Percentiles rank a stretch among this genome's conserved stretches.
These are phyloP conservation scores for Diplotaxis tenuifolia DNA, from an alignment of 345 rosid genomes.

Conservation along the genomic window DNA sequence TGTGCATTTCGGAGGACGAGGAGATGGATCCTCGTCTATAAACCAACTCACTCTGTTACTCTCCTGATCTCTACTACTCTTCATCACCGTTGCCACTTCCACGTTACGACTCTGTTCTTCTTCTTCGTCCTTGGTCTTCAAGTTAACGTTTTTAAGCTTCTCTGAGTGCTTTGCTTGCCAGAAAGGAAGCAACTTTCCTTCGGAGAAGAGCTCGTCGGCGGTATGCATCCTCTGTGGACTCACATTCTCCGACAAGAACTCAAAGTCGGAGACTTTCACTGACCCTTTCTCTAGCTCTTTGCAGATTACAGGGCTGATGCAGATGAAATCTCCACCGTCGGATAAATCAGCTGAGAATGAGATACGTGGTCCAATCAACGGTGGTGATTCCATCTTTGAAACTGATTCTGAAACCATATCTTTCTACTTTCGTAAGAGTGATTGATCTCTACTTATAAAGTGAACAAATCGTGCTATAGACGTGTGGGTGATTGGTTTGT, in stretches of 20 bases:
- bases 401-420: conserved; percentile 55
- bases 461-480: conserved; percentile 28
- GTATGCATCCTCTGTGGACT: conserved; percentile 52
- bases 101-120: conserved; percentile 28
- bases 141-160: conserved; percentile 59
- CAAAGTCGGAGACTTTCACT: conserved; percentile 64
- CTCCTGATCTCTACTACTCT: conserved; percentile 23
- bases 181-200: conserved; percentile 87
- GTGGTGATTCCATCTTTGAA: conserved; percentile 43
- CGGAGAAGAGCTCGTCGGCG: conserved; percentile 92
- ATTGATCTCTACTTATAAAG: conserved; percentile 22
- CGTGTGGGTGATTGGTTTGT: conserved; percentile 27
- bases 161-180: conserved; percentile 78
- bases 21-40: conserved; percentile 93
- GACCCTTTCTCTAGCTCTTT: conserved; percentile 36
- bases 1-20: conserved; percentile 95
- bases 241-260: conserved; percentile 67
- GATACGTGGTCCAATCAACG: conserved; percentile 64
- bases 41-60: conserved; percentile 58
- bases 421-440: neutral
- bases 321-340: conserved; percentile 54
- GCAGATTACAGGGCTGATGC: conserved; percentile 50
- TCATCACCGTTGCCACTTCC: conserved; percentile 25
- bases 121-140: conserved; percentile 40
- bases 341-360: conserved; percentile 81